These are phyloP conservation scores for Fusarium falciforme DNA, from an alignment of 2,329 filamentous ascomycete species.

Conservation along the genomic window DNA sequence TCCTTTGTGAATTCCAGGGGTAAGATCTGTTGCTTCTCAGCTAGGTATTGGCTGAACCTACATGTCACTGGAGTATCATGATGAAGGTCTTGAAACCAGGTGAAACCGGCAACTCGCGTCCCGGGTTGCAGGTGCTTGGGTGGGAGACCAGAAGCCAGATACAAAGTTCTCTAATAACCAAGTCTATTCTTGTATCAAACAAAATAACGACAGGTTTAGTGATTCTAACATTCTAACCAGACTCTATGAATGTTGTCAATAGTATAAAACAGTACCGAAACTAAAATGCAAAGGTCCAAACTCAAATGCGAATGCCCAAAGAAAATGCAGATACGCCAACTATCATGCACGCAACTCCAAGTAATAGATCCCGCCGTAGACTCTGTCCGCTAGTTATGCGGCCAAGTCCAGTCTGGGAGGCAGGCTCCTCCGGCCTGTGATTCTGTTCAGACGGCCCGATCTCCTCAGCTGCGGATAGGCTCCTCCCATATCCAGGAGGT, in stretches of 20 bases:
- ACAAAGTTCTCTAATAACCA: not conserved
- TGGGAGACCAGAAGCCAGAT: not conserved
- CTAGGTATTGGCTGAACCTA: not conserved
- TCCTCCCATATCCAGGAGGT: not conserved
- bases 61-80: not conserved
- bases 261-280: not conserved
- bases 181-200: not conserved
- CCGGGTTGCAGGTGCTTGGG: not conserved
- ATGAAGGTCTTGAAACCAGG: slow-evolving; percentile 1
- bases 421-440: not conserved
- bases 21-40: not conserved
- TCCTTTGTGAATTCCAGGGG: not conserved
- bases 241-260: not conserved
- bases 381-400: not conserved
- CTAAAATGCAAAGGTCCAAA: not conserved
- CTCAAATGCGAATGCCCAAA: not conserved
- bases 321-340: not conserved
- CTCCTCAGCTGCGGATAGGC: not conserved
- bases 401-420: not conserved
- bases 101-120: slow-evolving; percentile 9
- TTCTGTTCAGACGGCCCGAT: not conserved
- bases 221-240: not conserved
- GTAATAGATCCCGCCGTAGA: not conserved
- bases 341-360: not conserved
- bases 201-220: not conserved